Base-by-base conservation (phyloP, 2,329 filamentous ascomycete species). In the Zymoseptoria brevis region DNA sequence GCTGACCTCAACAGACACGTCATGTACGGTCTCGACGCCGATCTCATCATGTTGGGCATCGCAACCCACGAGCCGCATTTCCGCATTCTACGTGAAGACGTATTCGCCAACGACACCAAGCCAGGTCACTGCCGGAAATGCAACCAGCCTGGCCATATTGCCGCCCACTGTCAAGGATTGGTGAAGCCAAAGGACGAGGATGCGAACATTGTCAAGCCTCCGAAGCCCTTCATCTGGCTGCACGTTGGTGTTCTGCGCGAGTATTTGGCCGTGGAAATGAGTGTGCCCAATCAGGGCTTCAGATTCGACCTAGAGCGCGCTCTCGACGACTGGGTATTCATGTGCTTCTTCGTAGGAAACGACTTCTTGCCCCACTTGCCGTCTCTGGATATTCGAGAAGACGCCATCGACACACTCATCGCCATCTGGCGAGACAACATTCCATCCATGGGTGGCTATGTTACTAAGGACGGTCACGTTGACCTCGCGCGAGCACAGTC, bases 311-410 rank as follows among this genome's bases (percentile, higher is more conserved):
- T 99, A 51, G 94, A 99, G 75, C 86, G 94, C 65, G 92, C 92
- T 24, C 83, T 97, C 60, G 94, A 97, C 74, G 93, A 97, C 72
- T 97, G 93, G 94, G 90, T 97, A 13, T 97, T 97, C 74, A 94
- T 97, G 86, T 97, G 93, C 77, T 97, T 95, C 77, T 97, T 97
- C 73, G 93, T 97, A 58, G 93, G 93, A 66, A 99, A 99, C 75
- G 95, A 99, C 78, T 99, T 99, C 77, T 78, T 99, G 66, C 94
- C 94, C 55, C 94, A 99, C 80, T 80, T 99, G 60, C 94, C 94
- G n/a, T 96, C 93, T 69, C 81, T 99, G 60, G 94, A 97, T 74
- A 97, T 99, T 73, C 86, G 94, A 61, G 94, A 99, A 71, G 92
- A 96, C 72, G 93, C 93, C 54, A 99, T 99, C 71, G 93, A 99